Evolutionary conservation across 108 stramenopile genomes (phyloP).

Genomic region (Asterionellopsis glacialis): DNA sequence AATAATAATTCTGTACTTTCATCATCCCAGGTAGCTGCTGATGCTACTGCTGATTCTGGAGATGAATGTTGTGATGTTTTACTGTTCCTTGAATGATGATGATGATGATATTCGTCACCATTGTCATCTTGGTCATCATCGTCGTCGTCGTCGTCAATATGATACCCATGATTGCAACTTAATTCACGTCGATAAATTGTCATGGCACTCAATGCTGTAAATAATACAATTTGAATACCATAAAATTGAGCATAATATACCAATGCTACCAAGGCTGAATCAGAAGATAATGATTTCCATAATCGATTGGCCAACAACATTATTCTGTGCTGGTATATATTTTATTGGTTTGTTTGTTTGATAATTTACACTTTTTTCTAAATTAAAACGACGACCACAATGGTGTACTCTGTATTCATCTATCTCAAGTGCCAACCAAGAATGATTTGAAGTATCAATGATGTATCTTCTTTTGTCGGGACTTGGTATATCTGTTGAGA

Average conservation of each 20-base stretch:
- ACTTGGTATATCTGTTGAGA: no score
- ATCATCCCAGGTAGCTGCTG: slow-evolving; percentile 12
- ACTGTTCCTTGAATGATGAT: neutral
- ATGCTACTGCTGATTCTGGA: neutral
- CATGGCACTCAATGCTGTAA: slow-evolving; percentile 34
- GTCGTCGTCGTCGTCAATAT: slow-evolving; percentile 37
- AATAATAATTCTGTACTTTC: slow-evolving; percentile 58
- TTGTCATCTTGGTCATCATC: no score
- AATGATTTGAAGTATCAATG: no score
- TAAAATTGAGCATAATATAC: slow-evolving; percentile 4
- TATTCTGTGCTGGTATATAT: no score
- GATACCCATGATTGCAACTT: slow-evolving; percentile 80
- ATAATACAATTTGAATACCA: slow-evolving; percentile 10
- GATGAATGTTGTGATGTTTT: neutral
- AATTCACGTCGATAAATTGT: slow-evolving; percentile 77
- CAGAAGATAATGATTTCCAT: no score
- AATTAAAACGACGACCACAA: no score
- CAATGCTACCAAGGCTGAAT: slow-evolving; percentile 3
- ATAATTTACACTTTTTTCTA: no score
- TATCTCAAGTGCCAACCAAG: no score
- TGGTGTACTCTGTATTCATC: no score
- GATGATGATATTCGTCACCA: neutral
- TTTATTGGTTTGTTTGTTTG: no score
- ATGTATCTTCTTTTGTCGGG: no score
- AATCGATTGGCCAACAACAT: no score